These are phyloP conservation scores for Strigomonas culicis DNA, from an alignment of 208 protist genomes.

Conservation along the genomic window DNA sequence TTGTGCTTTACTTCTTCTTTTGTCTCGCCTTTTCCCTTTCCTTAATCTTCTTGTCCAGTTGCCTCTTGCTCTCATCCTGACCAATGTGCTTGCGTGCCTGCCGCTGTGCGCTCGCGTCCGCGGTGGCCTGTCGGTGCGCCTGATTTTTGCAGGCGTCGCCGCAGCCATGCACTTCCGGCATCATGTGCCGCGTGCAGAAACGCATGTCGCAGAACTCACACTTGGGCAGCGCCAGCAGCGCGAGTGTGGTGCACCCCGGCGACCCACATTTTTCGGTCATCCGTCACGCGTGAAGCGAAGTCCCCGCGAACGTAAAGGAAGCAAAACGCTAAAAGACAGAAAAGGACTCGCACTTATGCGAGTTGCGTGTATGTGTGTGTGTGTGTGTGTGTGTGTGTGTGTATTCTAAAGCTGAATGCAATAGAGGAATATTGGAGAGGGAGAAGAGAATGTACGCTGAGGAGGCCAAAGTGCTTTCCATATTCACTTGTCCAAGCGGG, in stretches of 20 bases:
- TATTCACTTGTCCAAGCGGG: too few species aligned
- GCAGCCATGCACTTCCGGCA: slow-evolving; percentile 85
- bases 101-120: slow-evolving; percentile 45
- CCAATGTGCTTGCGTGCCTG: slow-evolving; percentile 65
- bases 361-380: too few species aligned
- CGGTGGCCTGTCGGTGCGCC: slow-evolving; percentile 51
- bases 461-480: too few species aligned
- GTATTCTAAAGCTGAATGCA: neutral
- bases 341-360: too few species aligned
- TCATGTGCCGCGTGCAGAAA: slow-evolving; percentile 74
- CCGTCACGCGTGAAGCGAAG: too few species aligned
- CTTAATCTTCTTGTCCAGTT: slow-evolving; percentile 50
- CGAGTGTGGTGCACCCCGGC: slow-evolving; percentile 32
- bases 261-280: slow-evolving; percentile 32
- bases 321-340: neutral
- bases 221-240: slow-evolving; percentile 46
- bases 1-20: slow-evolving; percentile 31
- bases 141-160: slow-evolving; percentile 60
- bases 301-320: neutral
- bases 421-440: neutral
- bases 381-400: too few species aligned
- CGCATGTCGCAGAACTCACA: slow-evolving; percentile 67
- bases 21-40: slow-evolving; percentile 46
- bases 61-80: slow-evolving; percentile 59
- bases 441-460: too few species aligned